Evolutionary conservation across 305 asterid genomes (phyloP), one percentile per base, ranked within the genome.

Genomic region (Plantago rigida): DNA sequence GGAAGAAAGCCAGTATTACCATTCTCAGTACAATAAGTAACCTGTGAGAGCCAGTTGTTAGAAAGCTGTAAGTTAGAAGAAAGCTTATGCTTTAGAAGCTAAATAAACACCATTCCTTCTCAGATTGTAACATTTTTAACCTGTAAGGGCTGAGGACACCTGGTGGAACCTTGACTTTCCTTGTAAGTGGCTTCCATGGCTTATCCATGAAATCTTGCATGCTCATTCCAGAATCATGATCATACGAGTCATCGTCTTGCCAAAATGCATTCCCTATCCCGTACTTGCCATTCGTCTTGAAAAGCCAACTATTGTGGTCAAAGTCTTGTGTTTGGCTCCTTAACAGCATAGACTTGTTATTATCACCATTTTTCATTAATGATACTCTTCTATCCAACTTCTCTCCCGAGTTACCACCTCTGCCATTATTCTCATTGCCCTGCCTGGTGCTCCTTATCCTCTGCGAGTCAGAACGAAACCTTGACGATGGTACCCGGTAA

Each of bases 151-250:
- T 89, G 63, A 92, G 80, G 55, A 92, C 59, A 45, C 66, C 87
- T 5, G 89, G 67, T 0, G 99, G 91, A 70, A 87, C 70, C 47
- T 71, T 66, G 29, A 87, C 51, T 78, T 92, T 92, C 59, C 99
- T 71, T 0, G 99, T 92, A 17, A 92, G 90, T 0, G 99, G 99
- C 70, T 89, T 88, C 99, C 99, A 92, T 0, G 99, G 99, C 75
- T 89, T 92, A 71, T 92, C 95, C 83, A 84, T 61, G 56, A 92
- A 87, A 80, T 92, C 99, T 19, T 84, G 83, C 86, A 86, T 92
- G 66, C 86, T 88, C 92, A 92, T 81, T 67, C 94, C 97, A 13
- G 87, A 76, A 12, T 92, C 99, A 24, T 74, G 83, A 56, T 89
- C 95, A 52, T 71, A 83, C 9, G 86, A 59, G 22, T 82, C 94